A percentile compares a stretch with the other conserved stretches of the same genome.
These are phyloP conservation scores for Oidium heveae DNA, from an alignment of 2,329 filamentous ascomycete genomes.

Conservation along the genomic window DNA sequence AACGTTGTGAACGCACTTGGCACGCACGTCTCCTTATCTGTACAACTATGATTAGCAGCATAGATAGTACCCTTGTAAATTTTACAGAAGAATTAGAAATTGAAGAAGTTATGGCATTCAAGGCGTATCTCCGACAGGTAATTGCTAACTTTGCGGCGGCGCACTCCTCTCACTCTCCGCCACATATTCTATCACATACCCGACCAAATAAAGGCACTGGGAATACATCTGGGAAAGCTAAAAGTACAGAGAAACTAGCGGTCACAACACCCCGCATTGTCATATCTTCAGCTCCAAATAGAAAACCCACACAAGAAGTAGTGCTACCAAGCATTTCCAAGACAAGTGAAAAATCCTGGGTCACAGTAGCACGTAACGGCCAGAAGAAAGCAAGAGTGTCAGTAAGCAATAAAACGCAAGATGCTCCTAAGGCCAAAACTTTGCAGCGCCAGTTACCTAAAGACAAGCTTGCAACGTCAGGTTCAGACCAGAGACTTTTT, in stretches of 20 bases:
- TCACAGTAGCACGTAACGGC: neutral
- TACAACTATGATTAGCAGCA: too few species aligned
- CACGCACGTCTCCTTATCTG: too few species aligned
- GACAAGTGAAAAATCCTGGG: neutral
- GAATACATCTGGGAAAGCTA: neutral
- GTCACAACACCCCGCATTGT: neutral
- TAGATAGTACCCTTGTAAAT: too few species aligned
- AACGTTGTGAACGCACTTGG: too few species aligned
- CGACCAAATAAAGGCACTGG: neutral
- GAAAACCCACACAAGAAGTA: neutral
- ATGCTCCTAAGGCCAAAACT: neutral
- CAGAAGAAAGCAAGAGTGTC: neutral
- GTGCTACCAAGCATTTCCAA: neutral
- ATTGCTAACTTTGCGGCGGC: too few species aligned
- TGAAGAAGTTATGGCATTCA: too few species aligned
- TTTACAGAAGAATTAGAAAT: too few species aligned
- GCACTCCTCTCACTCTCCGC: too few species aligned
- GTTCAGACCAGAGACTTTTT: neutral
- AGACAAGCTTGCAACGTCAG: neutral
- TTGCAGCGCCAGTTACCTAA: neutral
- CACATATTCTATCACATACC: neutral
- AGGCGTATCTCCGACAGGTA: too few species aligned
- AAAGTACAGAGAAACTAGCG: neutral
- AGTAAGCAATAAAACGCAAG: neutral
- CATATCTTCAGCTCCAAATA: neutral